Conservation (phyloP, 257 asterid species). For the Anisodus acutangulus region DNA sequence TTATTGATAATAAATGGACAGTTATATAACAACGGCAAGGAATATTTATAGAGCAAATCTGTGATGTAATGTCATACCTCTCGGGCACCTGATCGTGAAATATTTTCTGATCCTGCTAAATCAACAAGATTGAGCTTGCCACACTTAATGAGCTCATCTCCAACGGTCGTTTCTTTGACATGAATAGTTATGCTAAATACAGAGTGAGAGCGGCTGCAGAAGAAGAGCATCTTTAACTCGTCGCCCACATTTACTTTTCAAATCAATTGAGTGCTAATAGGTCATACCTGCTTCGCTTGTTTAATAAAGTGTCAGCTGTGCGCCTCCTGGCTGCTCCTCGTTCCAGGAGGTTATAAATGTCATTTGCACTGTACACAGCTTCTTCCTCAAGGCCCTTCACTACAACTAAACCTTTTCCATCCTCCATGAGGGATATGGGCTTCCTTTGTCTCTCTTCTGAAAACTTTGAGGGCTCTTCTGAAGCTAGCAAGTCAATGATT, state of each 20-base stretch:
- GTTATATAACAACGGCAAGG: background rate
- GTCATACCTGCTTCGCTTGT: slow-evolving; percentile 74
- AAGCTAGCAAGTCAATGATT: slow-evolving; percentile 68
- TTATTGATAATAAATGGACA: slow-evolving; percentile 3
- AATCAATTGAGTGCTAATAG: background rate
- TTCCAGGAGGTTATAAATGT: slow-evolving; percentile 75
- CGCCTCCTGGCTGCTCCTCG: slow-evolving; percentile 83
- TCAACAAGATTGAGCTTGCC: slow-evolving; percentile 94
- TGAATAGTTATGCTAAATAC: slow-evolving; percentile 75
- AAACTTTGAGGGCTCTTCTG: slow-evolving; percentile 60
- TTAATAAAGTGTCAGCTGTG: slow-evolving; percentile 79
- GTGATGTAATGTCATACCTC: slow-evolving; percentile 54
- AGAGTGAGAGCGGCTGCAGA: slow-evolving; percentile 85
- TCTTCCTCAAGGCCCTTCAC: slow-evolving; percentile 91
- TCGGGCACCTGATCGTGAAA: slow-evolving; percentile 79
- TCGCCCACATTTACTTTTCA: background rate
- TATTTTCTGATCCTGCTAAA: slow-evolving; percentile 90
- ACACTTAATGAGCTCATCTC: slow-evolving; percentile 83
- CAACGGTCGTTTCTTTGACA: slow-evolving; percentile 72
- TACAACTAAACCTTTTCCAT: slow-evolving; percentile 75
- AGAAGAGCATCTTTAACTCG: background rate
- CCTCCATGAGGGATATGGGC: slow-evolving; percentile 74
- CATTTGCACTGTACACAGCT: slow-evolving; percentile 80
- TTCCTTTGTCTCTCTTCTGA: slow-evolving; percentile 64
- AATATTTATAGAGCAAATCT: background rate